These are phyloP conservation scores for Cladosporium austrohemisphaericum DNA, from an alignment of 2,329 filamentous ascomycete genomes.

Conservation along the genomic window DNA sequence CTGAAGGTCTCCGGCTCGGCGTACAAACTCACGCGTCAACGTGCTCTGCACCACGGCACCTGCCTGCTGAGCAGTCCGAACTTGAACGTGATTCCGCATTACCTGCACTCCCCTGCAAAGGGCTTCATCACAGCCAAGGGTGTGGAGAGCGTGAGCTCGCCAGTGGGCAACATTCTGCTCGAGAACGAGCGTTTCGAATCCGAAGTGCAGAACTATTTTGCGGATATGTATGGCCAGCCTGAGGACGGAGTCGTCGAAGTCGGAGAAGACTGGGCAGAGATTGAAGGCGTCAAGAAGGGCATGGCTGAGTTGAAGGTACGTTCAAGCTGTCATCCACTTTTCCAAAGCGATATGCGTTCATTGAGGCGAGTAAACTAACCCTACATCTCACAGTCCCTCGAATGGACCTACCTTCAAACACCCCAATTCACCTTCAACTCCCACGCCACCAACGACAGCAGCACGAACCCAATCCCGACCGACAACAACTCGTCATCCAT, in stretches of 20 bases:
- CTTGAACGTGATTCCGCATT: slow-evolving; percentile 62
- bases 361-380: too few relatives aligned
- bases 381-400: slow-evolving; percentile 47
- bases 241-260: slow-evolving; percentile 43
- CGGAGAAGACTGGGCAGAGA: slow-evolving; percentile 50
- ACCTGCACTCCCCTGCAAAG: slow-evolving; percentile 75
- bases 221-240: slow-evolving; percentile 56
- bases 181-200: slow-evolving; percentile 43
- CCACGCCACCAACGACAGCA: too few relatives aligned
- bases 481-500: background rate
- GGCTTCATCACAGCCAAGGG: slow-evolving; percentile 75
- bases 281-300: slow-evolving; percentile 58
- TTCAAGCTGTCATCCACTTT: slow-evolving; percentile 33
- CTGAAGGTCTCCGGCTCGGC: slow-evolving; percentile 89
- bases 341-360: background rate
- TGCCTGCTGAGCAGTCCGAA: slow-evolving; percentile 78
- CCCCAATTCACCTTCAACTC: slow-evolving; percentile 66
- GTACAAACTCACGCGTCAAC: slow-evolving; percentile 80
- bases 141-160: slow-evolving; percentile 85
- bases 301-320: slow-evolving; percentile 59
- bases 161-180: slow-evolving; percentile 72
- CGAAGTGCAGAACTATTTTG: slow-evolving; percentile 57
- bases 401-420: slow-evolving; percentile 83
- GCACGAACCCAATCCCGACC: background rate
- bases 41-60: slow-evolving; percentile 89